These are phyloP conservation scores for Lasiodiplodia sp. DNA, from an alignment of 2,329 filamentous ascomycete species.

Conservation along the genomic window DNA sequence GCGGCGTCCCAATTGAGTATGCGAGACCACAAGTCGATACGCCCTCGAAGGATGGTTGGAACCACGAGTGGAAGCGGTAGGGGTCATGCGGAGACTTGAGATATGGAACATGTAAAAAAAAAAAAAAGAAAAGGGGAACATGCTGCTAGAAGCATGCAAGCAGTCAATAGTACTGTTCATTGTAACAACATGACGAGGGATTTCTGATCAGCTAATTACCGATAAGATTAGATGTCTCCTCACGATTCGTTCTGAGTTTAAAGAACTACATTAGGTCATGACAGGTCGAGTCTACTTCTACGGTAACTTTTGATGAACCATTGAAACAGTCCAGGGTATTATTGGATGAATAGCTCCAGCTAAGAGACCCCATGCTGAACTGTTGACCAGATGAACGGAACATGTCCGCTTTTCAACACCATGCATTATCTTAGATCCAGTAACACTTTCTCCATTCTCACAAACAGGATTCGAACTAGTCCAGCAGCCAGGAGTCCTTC, in stretches of 20 bases:
- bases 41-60: conserved; percentile 82
- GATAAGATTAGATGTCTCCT: background rate
- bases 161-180: background rate
- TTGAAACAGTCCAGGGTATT: background rate
- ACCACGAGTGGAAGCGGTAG: conserved; percentile 84
- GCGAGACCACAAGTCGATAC: conserved; percentile 83
- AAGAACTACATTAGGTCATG: background rate
- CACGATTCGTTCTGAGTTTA: background rate
- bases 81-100: conserved; percentile 21
- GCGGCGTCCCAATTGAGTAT: conserved; percentile 86
- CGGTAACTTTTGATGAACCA: background rate
- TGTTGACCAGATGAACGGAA: background rate
- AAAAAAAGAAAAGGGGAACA: background rate
- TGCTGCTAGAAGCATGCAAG: background rate
- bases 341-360: background rate
- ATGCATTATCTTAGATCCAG: background rate
- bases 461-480: background rate
- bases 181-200: conserved; percentile 2
- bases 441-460: conserved; percentile 4
- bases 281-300: background rate
- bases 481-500: conserved; percentile 11
- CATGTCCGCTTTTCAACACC: background rate
- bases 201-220: background rate
- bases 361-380: background rate
- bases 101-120: background rate